phyloP scores from a whole-genome alignment of 2,329 filamentous ascomycete genomes.

The Scedosporium dehoogii region DNA sequence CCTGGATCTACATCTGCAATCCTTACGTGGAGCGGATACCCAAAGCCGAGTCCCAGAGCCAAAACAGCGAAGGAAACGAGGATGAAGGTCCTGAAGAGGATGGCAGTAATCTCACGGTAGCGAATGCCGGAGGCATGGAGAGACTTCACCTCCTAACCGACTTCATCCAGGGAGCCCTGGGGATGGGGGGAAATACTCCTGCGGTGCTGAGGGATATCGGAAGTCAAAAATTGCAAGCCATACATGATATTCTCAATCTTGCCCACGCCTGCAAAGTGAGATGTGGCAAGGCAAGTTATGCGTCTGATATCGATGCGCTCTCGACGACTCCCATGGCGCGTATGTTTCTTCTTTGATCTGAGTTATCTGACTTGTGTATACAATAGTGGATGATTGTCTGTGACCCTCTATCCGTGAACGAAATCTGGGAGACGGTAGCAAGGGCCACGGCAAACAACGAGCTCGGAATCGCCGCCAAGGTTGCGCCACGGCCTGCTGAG shows the following conservation, averaged over 20 bases:
- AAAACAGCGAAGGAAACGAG: conserved; percentile 32
- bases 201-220: conserved; percentile 36
- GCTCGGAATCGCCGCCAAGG: conserved; percentile 65
- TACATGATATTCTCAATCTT: conserved; percentile 47
- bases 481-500: conserved; percentile 43
- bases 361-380: background rate
- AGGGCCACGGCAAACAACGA: conserved; percentile 57
- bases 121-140: conserved; percentile 42
- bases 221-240: conserved; percentile 36
- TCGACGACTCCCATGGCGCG: background rate
- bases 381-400: conserved; percentile 67
- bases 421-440: conserved; percentile 57
- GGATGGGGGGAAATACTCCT: conserved; percentile 20
- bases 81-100: conserved; percentile 38
- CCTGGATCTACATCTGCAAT: conserved; percentile 68
- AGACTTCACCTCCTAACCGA: conserved; percentile 33
- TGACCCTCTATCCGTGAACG: conserved; percentile 40
- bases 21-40: conserved; percentile 37
- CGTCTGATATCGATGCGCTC: conserved; percentile 11
- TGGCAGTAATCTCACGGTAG: conserved; percentile 33
- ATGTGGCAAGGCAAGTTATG: conserved; percentile 50
- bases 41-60: conserved; percentile 22
- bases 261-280: conserved; percentile 50
- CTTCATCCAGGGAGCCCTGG: conserved; percentile 39
- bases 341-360: background rate